phyloP scores from a whole-genome alignment of 1,284 basidiomycete genomes.

The Tranzscheliella williamsii region DNA sequence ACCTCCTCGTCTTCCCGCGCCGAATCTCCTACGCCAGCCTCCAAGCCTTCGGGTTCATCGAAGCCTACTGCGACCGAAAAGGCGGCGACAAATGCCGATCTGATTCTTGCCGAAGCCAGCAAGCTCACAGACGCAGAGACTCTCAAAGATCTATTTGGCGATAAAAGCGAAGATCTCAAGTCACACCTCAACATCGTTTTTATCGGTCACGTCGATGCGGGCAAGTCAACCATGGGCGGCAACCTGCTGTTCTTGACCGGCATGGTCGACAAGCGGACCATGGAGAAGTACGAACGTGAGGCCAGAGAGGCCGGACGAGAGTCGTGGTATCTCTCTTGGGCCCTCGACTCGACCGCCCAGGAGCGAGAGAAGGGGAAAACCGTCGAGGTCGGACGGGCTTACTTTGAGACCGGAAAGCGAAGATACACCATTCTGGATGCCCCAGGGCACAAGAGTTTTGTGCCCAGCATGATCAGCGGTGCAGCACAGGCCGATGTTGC shows the following conservation, averaged over 20 bases:
- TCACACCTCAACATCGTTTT: conserved; percentile 60
- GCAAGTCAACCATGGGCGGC: conserved; percentile 61
- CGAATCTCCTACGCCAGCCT: conserved; percentile 33
- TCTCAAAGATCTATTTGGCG: conserved; percentile 59
- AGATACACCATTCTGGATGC: conserved; percentile 60
- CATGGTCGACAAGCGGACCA: conserved; percentile 61
- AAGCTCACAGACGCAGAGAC: conserved; percentile 60
- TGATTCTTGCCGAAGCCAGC: conserved; percentile 56
- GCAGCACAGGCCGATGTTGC: conserved; percentile 60
- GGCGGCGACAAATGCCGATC: conserved; percentile 50
- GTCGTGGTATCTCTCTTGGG: conserved; percentile 60
- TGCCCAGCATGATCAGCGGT: conserved; percentile 60
- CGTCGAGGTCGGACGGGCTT: conserved; percentile 59
- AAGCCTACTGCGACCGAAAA: conserved; percentile 45
- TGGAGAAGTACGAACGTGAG: conserved; percentile 60
- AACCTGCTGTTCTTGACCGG: conserved; percentile 58
- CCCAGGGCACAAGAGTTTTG: conserved; percentile 60
- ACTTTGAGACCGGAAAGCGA: conserved; percentile 60
- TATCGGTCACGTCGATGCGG: conserved; percentile 60
- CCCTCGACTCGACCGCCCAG: conserved; percentile 59
- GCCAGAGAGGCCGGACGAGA: conserved; percentile 59
- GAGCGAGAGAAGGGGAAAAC: conserved; percentile 61
- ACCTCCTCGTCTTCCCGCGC: conserved; percentile 37
- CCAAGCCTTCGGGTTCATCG: conserved; percentile 23
- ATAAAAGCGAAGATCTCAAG: conserved; percentile 55